These are phyloP conservation scores for Wakefieldia striispora DNA, from an alignment of 768 basidiomycete species.

Conservation along the genomic window DNA sequence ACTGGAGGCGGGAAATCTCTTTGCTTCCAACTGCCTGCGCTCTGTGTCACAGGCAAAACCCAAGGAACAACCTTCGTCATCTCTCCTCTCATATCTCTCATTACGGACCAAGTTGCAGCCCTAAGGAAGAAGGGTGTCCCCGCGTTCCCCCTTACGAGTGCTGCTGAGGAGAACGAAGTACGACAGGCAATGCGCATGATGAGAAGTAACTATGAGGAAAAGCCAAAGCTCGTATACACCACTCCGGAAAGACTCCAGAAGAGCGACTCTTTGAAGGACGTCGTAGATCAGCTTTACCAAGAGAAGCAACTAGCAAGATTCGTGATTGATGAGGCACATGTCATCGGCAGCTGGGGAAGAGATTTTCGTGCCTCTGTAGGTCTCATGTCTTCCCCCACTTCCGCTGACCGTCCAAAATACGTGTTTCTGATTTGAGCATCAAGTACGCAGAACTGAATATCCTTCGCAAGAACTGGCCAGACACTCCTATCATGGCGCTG, in stretches of 20 bases:
- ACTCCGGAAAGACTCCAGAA: constrained; percentile 87
- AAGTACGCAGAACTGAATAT: constrained; percentile 69
- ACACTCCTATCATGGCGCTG: constrained; percentile 90
- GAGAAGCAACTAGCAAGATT: constrained; percentile 72
- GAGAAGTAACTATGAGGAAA: constrained; percentile 34
- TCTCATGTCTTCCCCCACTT: constrained; percentile 7
- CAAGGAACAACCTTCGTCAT: constrained; percentile 87
- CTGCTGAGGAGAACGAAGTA: constrained; percentile 40
- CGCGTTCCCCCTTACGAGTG: constrained; percentile 68
- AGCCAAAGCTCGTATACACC: constrained; percentile 76
- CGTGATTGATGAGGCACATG: constrained; percentile 96
- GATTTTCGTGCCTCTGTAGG: constrained; percentile 84
- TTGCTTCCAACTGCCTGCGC: constrained; percentile 88
- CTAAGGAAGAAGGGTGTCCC: constrained; percentile 63
- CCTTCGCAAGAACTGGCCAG: constrained; percentile 72
- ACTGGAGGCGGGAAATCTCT: constrained; percentile 93
- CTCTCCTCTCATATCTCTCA: constrained; percentile 84
- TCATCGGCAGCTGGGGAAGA: constrained; percentile 92
- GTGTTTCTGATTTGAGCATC: constrained; percentile 10
- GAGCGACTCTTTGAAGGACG: constrained; percentile 51
- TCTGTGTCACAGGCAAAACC: constrained; percentile 69
- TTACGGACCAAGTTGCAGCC: constrained; percentile 82
- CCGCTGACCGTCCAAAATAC: neutral
- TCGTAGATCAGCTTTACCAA: constrained; percentile 58
- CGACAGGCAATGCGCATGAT: constrained; percentile 44